Evolutionary conservation across 495 filamentous ascomycete genomes (phyloP).

Genomic region (Xylaria grammica): DNA sequence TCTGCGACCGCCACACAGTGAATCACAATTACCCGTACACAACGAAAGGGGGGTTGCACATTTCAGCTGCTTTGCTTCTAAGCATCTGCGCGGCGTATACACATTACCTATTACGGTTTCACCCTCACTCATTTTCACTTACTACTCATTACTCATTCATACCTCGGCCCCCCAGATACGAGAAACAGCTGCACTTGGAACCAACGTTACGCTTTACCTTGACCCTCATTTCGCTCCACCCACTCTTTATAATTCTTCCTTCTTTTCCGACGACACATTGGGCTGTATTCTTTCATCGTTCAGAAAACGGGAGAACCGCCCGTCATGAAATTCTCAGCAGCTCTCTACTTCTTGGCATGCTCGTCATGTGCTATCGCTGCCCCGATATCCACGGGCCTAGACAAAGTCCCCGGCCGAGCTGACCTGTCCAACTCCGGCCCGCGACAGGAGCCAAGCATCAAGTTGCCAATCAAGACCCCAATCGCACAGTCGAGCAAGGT

Average conservation of each 20-base stretch:
- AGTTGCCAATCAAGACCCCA: background rate
- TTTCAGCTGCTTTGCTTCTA: background rate
- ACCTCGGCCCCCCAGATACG: too few species aligned
- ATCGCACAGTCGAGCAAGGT: background rate
- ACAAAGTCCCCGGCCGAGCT: slow-evolving; percentile 22
- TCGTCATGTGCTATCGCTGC: slow-evolving; percentile 28
- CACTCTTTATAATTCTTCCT: background rate
- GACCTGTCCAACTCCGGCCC: background rate
- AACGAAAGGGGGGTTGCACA: background rate
- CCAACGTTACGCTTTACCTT: background rate
- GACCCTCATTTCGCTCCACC: background rate
- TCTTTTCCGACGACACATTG: background rate
- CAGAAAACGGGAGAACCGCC: background rate
- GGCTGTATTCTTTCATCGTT: background rate
- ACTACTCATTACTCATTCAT: too few species aligned
- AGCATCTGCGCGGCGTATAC: background rate
- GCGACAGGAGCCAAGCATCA: slow-evolving; percentile 14
- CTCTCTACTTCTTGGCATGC: slow-evolving; percentile 25
- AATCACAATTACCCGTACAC: background rate
- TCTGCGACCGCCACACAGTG: background rate
- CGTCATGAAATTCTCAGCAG: slow-evolving; percentile 30
- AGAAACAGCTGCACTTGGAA: too few species aligned
- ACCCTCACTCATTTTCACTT: too few species aligned
- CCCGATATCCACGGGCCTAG: slow-evolving; percentile 22
- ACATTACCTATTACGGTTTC: too few species aligned